Evolutionary conservation across 2,329 filamentous ascomycete genomes (phyloP), one percentile per base, ranked within the genome.

Genomic region (Trichophyton verrucosum): DNA sequence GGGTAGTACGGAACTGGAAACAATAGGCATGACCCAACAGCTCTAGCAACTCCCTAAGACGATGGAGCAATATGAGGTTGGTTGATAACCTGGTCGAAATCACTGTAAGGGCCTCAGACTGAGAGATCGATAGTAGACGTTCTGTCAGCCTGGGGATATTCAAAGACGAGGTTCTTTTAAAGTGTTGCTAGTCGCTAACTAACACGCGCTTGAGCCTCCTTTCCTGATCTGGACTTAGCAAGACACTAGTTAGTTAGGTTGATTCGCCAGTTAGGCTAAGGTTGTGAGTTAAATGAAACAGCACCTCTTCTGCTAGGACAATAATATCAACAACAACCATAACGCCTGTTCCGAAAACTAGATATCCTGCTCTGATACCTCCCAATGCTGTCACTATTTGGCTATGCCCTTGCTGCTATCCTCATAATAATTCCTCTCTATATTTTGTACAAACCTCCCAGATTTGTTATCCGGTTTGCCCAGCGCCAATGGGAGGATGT

Each of bases 371-470:
- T 30, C 4, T 13, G 4, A 8, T 24, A 11, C 3, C 27, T 24
- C 9, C 20, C 20, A 15, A 53, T 53, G 49, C 13, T 53, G 49
- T 27, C 49, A 3, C 49, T 53, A 30, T 6, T 53, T n/a, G 3
- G 22, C 49, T 30, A 24, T 53, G 9, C 17, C 9, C 22, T 22
- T n/a, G 22, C n/a, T 2, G 30, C 30, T 20, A n/a, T 51, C 33
- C 33, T 59, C 22, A 22, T 64, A 24, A 38, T 59, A 38, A 49
- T 51, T n/a, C 79, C 72, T 58, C 75, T 86, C 65, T 94, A 90
- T 76, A 72, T 82, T 64, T 78, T 95, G 66, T 95, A 95, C 80
- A 91, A 89, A 71, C 90, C 91, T 1, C 90, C 91, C 0, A 74
- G 73, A n/a, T 73, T 81, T 53, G 73, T 95, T 40, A 87, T 95